Conservation (phyloP, 179 eudicot genomes). For the Beta macrorhiza region DNA sequence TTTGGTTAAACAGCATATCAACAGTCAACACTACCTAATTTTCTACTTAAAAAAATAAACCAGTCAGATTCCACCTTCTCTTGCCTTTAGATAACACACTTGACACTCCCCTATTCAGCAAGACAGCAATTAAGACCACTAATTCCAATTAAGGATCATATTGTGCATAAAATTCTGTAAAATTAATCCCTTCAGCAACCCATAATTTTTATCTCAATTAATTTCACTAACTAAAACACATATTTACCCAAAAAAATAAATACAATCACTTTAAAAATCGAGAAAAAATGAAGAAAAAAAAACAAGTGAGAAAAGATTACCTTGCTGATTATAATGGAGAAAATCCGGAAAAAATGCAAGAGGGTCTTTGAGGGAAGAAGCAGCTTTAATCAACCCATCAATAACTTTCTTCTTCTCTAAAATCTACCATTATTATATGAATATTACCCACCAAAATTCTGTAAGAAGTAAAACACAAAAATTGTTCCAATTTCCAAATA, state of each 20-base stretch:
- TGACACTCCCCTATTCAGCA: background rate
- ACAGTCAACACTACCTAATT: background rate
- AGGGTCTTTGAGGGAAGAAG: constrained; percentile 53
- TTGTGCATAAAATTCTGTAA: no score
- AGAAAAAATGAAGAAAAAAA: no score
- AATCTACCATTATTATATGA: constrained; percentile 37
- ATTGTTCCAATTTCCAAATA: background rate
- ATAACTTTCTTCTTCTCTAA: constrained; percentile 61
- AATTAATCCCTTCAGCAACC: background rate
- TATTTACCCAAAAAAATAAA: background rate
- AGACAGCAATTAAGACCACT: background rate
- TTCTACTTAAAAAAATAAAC: background rate
- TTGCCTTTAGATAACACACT: background rate
- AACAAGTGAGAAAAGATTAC: constrained; percentile 24
- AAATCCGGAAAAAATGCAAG: constrained; percentile 53
- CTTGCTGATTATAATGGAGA: constrained; percentile 44
- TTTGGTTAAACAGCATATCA: background rate
- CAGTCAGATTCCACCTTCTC: background rate
- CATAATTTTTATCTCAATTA: background rate
- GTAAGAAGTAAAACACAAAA: background rate
- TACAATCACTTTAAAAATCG: background rate
- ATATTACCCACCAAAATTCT: constrained; percentile 11
- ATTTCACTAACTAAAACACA: background rate
- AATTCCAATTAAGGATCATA: background rate
- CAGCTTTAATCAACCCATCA: constrained; percentile 50